Percentiles rank a stretch among this genome's conserved stretches.
Evolutionary conservation across 192 early-diverging fungal genomes (phyloP).

Genomic region (Coemansia sp.): DNA sequence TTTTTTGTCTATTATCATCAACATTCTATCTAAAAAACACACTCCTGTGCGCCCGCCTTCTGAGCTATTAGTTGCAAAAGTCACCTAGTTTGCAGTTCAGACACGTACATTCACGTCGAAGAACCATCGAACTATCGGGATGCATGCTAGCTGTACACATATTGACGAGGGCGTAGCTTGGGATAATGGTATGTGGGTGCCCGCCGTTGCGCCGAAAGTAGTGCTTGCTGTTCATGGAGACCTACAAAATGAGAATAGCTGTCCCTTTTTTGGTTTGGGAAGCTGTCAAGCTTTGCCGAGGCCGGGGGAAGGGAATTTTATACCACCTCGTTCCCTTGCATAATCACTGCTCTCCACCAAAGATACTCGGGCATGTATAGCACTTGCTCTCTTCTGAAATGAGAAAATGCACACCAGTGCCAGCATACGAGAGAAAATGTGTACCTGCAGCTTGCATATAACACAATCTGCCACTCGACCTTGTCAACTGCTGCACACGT

Average conservation of each 20-base stretch:
- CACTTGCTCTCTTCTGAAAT: not conserved
- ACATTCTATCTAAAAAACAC: not conserved
- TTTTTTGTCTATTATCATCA: too few species aligned
- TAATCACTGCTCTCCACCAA: not conserved
- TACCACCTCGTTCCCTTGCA: not conserved
- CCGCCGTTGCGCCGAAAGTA: not conserved
- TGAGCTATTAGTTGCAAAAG: not conserved
- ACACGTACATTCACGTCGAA: conserved; percentile 1
- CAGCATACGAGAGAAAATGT: not conserved
- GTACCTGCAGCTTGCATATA: not conserved
- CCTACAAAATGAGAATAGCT: not conserved
- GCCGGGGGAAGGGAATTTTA: not conserved
- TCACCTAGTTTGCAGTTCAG: not conserved
- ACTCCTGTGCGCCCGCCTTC: not conserved
- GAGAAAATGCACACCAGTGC: not conserved
- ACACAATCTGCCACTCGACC: not conserved
- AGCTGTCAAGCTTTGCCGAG: not conserved
- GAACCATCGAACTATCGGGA: not conserved
- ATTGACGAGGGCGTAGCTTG: conserved; percentile 4
- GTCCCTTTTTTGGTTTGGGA: not conserved
- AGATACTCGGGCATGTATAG: not conserved
- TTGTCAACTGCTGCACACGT: not conserved
- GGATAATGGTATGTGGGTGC: not conserved
- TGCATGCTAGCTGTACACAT: not conserved
- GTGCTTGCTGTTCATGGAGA: not conserved